These are phyloP conservation scores for Neofusicoccum sp. DNA, from an alignment of 2,329 filamentous ascomycete species.

Conservation along the genomic window DNA sequence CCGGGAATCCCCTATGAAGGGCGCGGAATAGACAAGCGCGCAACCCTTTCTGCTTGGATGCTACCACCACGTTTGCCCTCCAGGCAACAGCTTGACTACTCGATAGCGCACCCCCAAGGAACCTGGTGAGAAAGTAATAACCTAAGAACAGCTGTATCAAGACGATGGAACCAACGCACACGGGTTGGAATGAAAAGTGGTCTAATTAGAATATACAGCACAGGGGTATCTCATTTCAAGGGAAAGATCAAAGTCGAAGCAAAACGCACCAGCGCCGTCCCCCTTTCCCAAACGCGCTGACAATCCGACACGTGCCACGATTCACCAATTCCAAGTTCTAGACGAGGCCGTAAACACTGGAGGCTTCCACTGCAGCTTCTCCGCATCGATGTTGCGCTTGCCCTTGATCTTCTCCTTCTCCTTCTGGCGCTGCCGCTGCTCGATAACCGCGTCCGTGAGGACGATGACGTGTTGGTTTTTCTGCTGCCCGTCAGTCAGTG, in stretches of 20 bases:
- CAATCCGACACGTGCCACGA: background rate
- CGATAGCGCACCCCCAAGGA: too few relatives aligned
- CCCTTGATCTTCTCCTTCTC: conserved; percentile 80
- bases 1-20: too few relatives aligned
- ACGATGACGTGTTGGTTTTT: conserved; percentile 97
- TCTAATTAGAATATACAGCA: background rate
- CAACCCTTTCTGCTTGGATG: too few relatives aligned
- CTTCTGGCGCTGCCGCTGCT: conserved; percentile 65
- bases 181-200: too few relatives aligned
- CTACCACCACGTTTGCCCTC: too few relatives aligned
- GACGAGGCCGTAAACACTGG: conserved; percentile 88
- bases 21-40: too few relatives aligned
- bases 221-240: conserved; percentile 10
- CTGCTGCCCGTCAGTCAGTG: conserved; percentile 22
- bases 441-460: conserved; percentile 77
- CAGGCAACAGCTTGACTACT: too few relatives aligned
- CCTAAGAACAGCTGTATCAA: too few relatives aligned
- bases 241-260: background rate
- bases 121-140: too few relatives aligned
- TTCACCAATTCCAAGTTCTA: conserved; percentile 94
- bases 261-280: background rate
- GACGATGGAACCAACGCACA: too few relatives aligned
- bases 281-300: background rate
- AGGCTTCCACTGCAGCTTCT: conserved; percentile 87
- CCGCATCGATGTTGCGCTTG: conserved; percentile 72